Evolutionary conservation across 2,329 filamentous ascomycete species (phyloP).

Genomic region (Cladobotryum mycophilum): DNA sequence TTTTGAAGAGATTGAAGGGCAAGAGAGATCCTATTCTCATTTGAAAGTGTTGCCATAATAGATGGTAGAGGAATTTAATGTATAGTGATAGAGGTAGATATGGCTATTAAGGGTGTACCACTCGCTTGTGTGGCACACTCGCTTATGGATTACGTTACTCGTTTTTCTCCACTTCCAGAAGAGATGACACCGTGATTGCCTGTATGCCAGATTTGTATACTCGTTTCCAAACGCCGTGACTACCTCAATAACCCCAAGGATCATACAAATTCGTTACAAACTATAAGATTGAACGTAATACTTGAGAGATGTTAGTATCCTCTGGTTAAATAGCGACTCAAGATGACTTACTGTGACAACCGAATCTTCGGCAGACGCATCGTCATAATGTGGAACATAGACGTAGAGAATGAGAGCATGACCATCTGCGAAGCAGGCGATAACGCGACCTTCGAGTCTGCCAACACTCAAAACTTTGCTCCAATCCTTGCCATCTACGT

Average conservation of each 20-base stretch:
- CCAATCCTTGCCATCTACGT: constrained; percentile 93
- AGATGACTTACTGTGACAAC: constrained; percentile 61
- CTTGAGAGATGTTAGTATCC: constrained; percentile 23
- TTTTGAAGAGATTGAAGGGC: no score
- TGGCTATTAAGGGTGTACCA: no score
- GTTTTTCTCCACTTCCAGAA: background rate
- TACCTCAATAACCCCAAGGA: background rate
- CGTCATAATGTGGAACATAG: constrained; percentile 67
- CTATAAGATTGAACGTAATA: constrained; percentile 41
- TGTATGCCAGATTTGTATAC: background rate
- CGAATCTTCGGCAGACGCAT: constrained; percentile 58
- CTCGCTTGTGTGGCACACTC: no score
- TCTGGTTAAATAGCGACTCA: background rate
- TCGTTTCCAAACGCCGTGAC: background rate
- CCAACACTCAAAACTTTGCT: constrained; percentile 89
- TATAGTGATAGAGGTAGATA: no score
- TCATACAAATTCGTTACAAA: constrained; percentile 12
- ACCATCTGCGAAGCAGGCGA: constrained; percentile 81
- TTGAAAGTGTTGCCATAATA: no score
- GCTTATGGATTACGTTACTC: no score
- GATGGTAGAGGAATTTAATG: no score
- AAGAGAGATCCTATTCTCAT: no score
- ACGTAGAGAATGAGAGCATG: constrained; percentile 79
- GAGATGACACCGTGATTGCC: background rate
- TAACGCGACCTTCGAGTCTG: constrained; percentile 79